Conservation (phyloP, 2,329 filamentous ascomycete species). For the Sporothrix curviconia region DNA sequence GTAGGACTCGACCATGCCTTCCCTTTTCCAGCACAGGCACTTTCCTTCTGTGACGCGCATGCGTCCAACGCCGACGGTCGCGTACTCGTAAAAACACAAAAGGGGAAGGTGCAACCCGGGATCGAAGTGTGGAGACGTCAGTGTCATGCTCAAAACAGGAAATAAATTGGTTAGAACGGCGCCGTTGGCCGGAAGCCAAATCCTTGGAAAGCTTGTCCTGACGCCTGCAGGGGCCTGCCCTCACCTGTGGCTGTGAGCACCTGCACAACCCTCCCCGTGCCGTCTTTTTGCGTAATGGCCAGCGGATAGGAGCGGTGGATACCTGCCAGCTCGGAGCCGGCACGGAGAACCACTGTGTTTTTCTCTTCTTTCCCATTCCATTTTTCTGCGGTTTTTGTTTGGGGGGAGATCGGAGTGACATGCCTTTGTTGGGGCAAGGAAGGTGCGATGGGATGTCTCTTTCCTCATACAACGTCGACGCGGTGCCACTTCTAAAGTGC, state of each 20-base stretch:
- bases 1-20: background rate
- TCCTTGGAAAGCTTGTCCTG: constrained; percentile 7
- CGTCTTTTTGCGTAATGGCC: constrained; percentile 2
- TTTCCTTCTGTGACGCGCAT: no score
- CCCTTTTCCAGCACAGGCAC: background rate
- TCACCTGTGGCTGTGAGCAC: no score
- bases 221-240: background rate
- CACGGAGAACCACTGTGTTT: background rate
- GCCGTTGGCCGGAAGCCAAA: background rate
- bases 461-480: background rate
- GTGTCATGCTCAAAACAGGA: no score
- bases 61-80: no score
- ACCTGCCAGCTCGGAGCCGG: constrained; percentile 11
- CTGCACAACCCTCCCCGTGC: background rate
- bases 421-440: constrained; percentile 2
- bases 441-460: background rate
- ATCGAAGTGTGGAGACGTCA: constrained; percentile 4
- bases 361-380: background rate
- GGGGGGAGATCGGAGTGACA: background rate
- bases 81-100: background rate
- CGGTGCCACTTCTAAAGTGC: background rate
- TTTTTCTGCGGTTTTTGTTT: no score
- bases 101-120: background rate
- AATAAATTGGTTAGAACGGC: no score
- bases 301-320: background rate